These are phyloP conservation scores for Phytophthora citricola DNA, from an alignment of 352 stramenopile species.

Conservation along the genomic window DNA sequence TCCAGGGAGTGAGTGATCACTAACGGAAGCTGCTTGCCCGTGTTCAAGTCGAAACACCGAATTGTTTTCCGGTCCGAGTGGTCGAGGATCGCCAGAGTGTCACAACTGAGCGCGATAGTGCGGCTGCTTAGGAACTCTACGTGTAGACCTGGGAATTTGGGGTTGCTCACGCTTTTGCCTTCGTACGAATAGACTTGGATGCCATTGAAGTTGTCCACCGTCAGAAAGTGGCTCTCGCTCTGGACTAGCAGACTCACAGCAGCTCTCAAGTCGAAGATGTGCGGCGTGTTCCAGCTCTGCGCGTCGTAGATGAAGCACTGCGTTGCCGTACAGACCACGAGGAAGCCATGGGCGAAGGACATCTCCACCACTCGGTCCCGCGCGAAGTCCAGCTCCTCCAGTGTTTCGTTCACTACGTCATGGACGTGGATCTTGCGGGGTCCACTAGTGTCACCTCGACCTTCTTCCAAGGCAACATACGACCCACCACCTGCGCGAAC, in stretches of 20 bases:
- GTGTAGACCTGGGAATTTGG: constrained; percentile 88
- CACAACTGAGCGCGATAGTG: constrained; percentile 87
- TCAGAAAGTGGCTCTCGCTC: constrained; percentile 90
- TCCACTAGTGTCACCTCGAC: constrained; percentile 87
- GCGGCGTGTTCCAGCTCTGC: constrained; percentile 93
- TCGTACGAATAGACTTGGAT: constrained; percentile 95
- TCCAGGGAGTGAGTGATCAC: constrained; percentile 75
- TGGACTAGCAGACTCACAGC: constrained; percentile 90
- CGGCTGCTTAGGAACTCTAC: constrained; percentile 88
- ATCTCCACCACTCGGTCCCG: constrained; percentile 94
- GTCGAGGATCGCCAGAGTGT: constrained; percentile 91
- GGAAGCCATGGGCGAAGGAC: constrained; percentile 89
- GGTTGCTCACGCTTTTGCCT: constrained; percentile 86
- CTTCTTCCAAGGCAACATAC: constrained; percentile 89
- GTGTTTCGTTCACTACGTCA: constrained; percentile 90
- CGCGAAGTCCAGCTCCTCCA: constrained; percentile 93
- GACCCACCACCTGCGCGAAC: constrained; percentile 91
- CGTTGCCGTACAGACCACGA: constrained; percentile 93
- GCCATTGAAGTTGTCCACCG: constrained; percentile 89
- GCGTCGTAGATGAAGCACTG: constrained; percentile 94
- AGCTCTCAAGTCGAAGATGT: constrained; percentile 92
- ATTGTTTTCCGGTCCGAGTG: constrained; percentile 90
- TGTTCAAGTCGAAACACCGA: constrained; percentile 90
- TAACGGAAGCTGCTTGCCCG: constrained; percentile 76
- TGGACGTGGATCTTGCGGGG: constrained; percentile 89